These are phyloP conservation scores for Trypanosoma theileri DNA, from an alignment of 208 protist species.

Conservation along the genomic window DNA sequence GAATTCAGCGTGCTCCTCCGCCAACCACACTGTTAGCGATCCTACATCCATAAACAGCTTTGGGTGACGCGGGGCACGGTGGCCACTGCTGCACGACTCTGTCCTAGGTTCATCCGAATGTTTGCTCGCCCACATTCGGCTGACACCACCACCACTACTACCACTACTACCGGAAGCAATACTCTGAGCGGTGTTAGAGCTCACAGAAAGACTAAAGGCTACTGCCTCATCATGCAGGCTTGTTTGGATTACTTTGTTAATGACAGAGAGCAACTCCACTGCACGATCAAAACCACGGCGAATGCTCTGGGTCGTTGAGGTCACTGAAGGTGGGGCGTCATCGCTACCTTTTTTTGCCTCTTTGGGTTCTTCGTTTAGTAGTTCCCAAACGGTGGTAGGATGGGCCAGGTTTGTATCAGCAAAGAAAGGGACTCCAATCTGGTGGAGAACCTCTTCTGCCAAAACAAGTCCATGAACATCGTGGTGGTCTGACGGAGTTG, in stretches of 20 bases:
- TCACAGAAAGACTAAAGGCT: slow-evolving; percentile 12
- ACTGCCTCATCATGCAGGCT: slow-evolving; percentile 10
- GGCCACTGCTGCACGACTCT: not conserved
- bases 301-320: not conserved
- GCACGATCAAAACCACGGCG: slow-evolving; percentile 17
- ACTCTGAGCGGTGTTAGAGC: not conserved
- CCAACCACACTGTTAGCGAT: slow-evolving; percentile 6
- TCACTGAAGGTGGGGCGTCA: slow-evolving; percentile 1
- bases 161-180: not conserved
- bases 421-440: slow-evolving; percentile 56
- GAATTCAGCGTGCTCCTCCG: slow-evolving; percentile 9
- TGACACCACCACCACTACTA: not conserved
- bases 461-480: slow-evolving; percentile 35
- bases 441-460: slow-evolving; percentile 50
- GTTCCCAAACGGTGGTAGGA: slow-evolving; percentile 48
- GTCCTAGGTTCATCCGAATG: not conserved
- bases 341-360: slow-evolving; percentile 12
- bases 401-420: slow-evolving; percentile 48
- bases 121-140: slow-evolving; percentile 1
- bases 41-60: slow-evolving; percentile 1
- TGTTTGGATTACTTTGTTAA: slow-evolving; percentile 5
- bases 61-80: not conserved
- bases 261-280: slow-evolving; percentile 3
- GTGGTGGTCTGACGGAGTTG: slow-evolving; percentile 14
- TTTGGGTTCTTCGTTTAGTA: slow-evolving; percentile 22